Evolutionary conservation across 2,329 filamentous ascomycete species (phyloP), one percentile per base, ranked within the genome.

Genomic region (Monilinia fructicola): DNA sequence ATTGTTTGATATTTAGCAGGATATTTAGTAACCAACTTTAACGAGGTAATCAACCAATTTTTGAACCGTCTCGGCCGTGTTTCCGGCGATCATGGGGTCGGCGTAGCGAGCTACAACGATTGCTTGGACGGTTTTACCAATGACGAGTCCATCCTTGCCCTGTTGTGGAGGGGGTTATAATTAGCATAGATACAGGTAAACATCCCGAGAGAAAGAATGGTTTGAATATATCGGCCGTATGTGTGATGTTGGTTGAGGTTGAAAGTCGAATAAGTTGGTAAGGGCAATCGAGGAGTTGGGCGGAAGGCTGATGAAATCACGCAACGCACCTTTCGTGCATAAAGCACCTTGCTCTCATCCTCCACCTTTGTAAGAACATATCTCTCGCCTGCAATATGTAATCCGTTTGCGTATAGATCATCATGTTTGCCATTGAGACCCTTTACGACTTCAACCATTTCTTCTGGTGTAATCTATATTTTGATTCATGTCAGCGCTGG

Each of bases 101-200:
- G 83, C 84, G 84, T 98, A 92, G 83, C 97, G 92, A 73, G 87
- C 90, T 78, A 99, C 81, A 77, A 99, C 86, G 78, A 98, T 88
- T 73, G 93, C 92, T 81, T 96, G 90, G 76, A 85, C 89, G 75
- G 94, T 96, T 84, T 96, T 96, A 80, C 89, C 88, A 74, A 95
- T 86, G 77, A 90, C 84, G 75, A 97, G 81, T 72, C 95, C 95
- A 77, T 89, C 86, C 78, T 89, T 91, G 74, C 91, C 92, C 89
- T 91, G 70, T 65, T 58, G 16, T 62, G 46, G 7, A 28, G 6
- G 23, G 9, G 9, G n/a, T 9, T 31, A 52, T 50, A 40, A 54
- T 70, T 54, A 60, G 58, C 67, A 38, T 23, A 16, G 2, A 38
- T 56, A n/a, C 4, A 38, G 5, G 21, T n/a, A 11, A 4, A 18